Base-by-base conservation (phyloP, 2,329 filamentous ascomycete species). In the Fusarium sp. region DNA sequence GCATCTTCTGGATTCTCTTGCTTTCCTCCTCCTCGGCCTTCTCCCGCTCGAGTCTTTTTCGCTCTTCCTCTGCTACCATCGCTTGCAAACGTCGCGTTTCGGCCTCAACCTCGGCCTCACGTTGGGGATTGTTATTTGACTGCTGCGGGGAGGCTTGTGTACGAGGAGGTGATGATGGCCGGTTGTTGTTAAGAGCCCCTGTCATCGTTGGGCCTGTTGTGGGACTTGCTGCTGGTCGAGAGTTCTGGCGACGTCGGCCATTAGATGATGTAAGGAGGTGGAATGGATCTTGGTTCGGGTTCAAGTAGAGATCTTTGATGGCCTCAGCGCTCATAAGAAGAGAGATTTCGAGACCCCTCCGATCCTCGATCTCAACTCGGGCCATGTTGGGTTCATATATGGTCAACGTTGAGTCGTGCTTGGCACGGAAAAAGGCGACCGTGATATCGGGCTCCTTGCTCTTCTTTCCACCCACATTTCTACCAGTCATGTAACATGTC, bases 381-480 rank as follows among this genome's bases (percentile, higher is more conserved):
- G 92, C 91, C 76, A 98, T 85, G 77, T 98, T 98, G 8, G 95
- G 93, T 79, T 99, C 93, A 82, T 98, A 98, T 41, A 99, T 86
- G 3, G 94, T 97, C 61, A 98, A 80, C 29, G 79, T 77, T 35
- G 81, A 83, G 72, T 94, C 92, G 47, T 83, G 81, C 71, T 89
- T 91, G 26, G 91, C 84, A 70, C 91, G 90, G 84, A 94, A 97
- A 73, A 98, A 87, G 4, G 93, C 94, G n/a, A 98, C 86, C 0
- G 94, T 94, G 72, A 98, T 98, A 80, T 98, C 96, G 0, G 96
- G 95, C 77, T 99, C 96, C 77, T 93, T 95, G 82, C 86, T 92
- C 83, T 93, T 93, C 80, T 91, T 93, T n/a, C 89, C 89, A 23
- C 88, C 89, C 0, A 92, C 88, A 15, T 89, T 91, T 77, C 90